A percentile compares a stretch with the other conserved stretches of the same genome.
phyloP scores from a whole-genome alignment of 208 protist species.

The Zelonia costaricensis region DNA sequence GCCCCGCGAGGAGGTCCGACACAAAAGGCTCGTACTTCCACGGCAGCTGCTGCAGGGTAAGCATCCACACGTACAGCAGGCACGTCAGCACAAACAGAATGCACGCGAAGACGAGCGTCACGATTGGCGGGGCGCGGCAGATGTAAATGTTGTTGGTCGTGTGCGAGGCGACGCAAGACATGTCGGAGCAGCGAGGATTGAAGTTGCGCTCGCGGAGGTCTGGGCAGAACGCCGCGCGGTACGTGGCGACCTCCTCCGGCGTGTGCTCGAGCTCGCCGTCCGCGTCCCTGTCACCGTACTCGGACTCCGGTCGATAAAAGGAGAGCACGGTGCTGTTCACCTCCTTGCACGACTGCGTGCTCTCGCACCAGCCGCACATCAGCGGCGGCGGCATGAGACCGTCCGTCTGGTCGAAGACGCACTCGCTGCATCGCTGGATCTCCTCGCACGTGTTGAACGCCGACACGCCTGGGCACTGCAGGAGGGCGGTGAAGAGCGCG shows the following conservation, averaged over 20 bases:
- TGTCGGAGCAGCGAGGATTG: slow-evolving; percentile 51
- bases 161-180: slow-evolving; percentile 42
- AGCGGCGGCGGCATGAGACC: slow-evolving; percentile 43
- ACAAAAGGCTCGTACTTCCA: slow-evolving; percentile 62
- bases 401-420: slow-evolving; percentile 57
- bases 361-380: slow-evolving; percentile 53
- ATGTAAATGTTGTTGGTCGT: slow-evolving; percentile 76
- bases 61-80: slow-evolving; percentile 43
- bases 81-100: slow-evolving; percentile 37
- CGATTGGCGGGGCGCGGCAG: slow-evolving; percentile 39
- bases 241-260: slow-evolving; percentile 16
- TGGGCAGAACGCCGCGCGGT: slow-evolving; percentile 25
- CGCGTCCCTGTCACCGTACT: not conserved
- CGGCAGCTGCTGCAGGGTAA: slow-evolving; percentile 47
- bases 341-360: slow-evolving; percentile 36
- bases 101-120: slow-evolving; percentile 36
- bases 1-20: slow-evolving; percentile 28
- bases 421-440: slow-evolving; percentile 48
- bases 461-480: not conserved
- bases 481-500: not conserved
- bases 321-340: slow-evolving; percentile 33
- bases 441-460: slow-evolving; percentile 35
- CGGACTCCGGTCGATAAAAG: slow-evolving; percentile 6
- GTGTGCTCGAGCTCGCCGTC: not conserved
- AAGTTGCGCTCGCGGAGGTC: slow-evolving; percentile 42